Evolutionary conservation across 2,329 filamentous ascomycete genomes (phyloP).

Genomic region (Blastomyces percursus): DNA sequence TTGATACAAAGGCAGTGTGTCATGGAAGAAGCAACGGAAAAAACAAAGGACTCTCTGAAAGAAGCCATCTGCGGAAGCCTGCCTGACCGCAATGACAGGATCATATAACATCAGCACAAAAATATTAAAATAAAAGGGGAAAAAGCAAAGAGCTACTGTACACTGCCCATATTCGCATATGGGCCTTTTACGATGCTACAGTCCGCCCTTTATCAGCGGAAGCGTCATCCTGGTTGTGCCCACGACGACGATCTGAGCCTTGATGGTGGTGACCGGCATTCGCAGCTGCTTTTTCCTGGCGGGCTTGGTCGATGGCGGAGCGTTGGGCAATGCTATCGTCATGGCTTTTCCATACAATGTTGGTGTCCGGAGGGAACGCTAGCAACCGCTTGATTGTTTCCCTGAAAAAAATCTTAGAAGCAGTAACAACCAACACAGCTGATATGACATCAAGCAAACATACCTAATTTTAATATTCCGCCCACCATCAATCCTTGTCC

Average conservation of each 20-base stretch:
- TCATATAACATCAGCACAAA: not conserved
- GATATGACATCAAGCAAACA: constrained; percentile 22
- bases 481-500: constrained; percentile 87
- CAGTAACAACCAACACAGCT: not conserved
- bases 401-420: constrained; percentile 36
- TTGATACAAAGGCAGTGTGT: not conserved
- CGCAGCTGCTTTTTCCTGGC: constrained; percentile 61
- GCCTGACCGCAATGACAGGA: not conserved
- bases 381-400: constrained; percentile 91
- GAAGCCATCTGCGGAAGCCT: not conserved
- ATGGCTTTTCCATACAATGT: constrained; percentile 90
- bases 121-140: not conserved
- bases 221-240: constrained; percentile 36
- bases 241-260: constrained; percentile 33
- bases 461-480: constrained; percentile 94
- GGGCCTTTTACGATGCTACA: constrained; percentile 22
- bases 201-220: constrained; percentile 33
- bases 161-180: not conserved
- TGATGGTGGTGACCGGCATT: constrained; percentile 27
- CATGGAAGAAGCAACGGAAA: not conserved
- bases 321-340: constrained; percentile 91
- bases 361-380: constrained; percentile 74
- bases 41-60: not conserved
- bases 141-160: constrained; percentile 5
- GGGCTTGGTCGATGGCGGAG: constrained; percentile 78